Conservation (phyloP, 371 early-diverging fungal genomes). For the Mortierella sp. region DNA sequence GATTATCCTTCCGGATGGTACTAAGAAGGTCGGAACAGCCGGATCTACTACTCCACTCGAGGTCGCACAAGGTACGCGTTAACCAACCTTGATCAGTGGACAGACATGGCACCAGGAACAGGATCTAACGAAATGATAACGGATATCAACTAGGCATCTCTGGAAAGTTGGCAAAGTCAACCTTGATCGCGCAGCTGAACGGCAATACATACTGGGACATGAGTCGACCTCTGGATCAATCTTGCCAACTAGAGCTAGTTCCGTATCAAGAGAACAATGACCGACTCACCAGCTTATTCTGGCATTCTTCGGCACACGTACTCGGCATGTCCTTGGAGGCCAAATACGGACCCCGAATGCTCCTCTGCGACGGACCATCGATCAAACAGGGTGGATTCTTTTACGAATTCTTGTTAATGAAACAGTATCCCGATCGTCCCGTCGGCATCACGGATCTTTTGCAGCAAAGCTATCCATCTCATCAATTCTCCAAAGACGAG, state of each 20-base stretch:
- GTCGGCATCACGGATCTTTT: constrained; percentile 22
- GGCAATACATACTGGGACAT: constrained; percentile 93
- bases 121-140: constrained; percentile 59
- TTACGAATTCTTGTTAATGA: constrained; percentile 50
- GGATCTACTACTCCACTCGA: constrained; percentile 96
- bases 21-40: constrained; percentile 79
- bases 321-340: constrained; percentile 89
- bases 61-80: constrained; percentile 80
- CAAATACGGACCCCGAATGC: constrained; percentile 87
- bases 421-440: constrained; percentile 27
- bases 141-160: constrained; percentile 57
- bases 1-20: constrained; percentile 92
- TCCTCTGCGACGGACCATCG: constrained; percentile 83
- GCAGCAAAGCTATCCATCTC: constrained; percentile 35
- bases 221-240: constrained; percentile 84
- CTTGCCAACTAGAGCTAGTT: constrained; percentile 87
- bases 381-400: constrained; percentile 58
- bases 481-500: constrained; percentile 49
- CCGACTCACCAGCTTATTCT: constrained; percentile 84
- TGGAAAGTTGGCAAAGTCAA: constrained; percentile 66
- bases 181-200: constrained; percentile 76
- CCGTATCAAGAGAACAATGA: constrained; percentile 78
- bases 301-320: constrained; percentile 96
- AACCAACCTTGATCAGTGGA: too few species aligned
- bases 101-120: too few species aligned